A percentile compares a stretch with the other conserved stretches of the same genome.
These are phyloP conservation scores for Ceratocystis eucalypticola DNA, from an alignment of 2,329 filamentous ascomycete genomes.

Conservation along the genomic window DNA sequence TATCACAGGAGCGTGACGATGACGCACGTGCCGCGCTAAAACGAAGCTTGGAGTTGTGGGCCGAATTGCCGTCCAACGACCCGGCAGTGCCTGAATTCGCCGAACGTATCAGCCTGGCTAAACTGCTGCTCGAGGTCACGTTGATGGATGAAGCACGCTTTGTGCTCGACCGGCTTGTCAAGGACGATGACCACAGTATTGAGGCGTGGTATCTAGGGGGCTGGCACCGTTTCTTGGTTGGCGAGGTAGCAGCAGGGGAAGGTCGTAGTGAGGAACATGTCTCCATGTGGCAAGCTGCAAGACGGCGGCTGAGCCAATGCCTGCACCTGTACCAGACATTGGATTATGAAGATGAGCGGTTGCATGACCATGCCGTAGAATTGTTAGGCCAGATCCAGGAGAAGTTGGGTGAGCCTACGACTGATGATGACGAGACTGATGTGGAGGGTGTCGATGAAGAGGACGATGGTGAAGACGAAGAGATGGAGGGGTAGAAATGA, in stretches of 20 bases:
- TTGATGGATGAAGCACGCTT: slow-evolving; percentile 75
- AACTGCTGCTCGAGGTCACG: slow-evolving; percentile 79
- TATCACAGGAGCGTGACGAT: slow-evolving; percentile 67
- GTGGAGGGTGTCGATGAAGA: slow-evolving; percentile 38
- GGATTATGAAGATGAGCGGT: slow-evolving; percentile 72
- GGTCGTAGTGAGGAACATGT: slow-evolving; percentile 24
- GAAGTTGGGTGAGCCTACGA: slow-evolving; percentile 48
- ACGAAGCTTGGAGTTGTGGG: slow-evolving; percentile 73
- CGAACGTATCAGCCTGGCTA: slow-evolving; percentile 66
- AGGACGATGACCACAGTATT: slow-evolving; percentile 85
- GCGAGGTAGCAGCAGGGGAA: slow-evolving; percentile 34
- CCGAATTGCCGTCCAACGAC: slow-evolving; percentile 58
- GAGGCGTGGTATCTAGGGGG: slow-evolving; percentile 96
- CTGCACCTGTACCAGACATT: slow-evolving; percentile 63
- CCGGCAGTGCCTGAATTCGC: slow-evolving; percentile 71
- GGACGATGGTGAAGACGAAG: slow-evolving; percentile 41
- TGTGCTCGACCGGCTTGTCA: slow-evolving; percentile 69
- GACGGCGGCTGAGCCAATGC: slow-evolving; percentile 71
- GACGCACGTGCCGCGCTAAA: slow-evolving; percentile 69
- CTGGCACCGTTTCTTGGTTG: slow-evolving; percentile 75
- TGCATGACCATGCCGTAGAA: slow-evolving; percentile 63
- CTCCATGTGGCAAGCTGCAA: slow-evolving; percentile 54
- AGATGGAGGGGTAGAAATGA: slow-evolving; percentile 35
- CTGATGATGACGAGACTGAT: slow-evolving; percentile 42
- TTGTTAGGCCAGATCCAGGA: slow-evolving; percentile 50